Evolutionary conservation across 2,329 filamentous ascomycete genomes (phyloP).

Genomic region (Thielaviopsis punctulata): DNA sequence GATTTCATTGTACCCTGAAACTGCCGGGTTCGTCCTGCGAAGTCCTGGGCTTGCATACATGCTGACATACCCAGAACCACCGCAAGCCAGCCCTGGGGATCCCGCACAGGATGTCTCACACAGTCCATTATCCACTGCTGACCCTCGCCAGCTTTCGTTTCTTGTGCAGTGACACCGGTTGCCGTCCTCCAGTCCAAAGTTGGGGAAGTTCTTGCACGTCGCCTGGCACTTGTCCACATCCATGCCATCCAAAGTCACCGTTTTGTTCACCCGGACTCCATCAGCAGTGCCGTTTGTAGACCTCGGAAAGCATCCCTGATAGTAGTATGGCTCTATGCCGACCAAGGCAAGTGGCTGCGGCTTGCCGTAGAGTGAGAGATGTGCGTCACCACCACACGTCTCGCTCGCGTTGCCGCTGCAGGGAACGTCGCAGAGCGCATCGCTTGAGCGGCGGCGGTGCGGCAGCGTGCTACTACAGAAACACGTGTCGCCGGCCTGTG

Average conservation of each 20-base stretch:
- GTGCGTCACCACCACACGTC: neutral
- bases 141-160: constrained; percentile 3
- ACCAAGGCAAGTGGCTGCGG: neutral
- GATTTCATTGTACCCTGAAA: constrained; percentile 8
- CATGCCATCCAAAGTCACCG: neutral
- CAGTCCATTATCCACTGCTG: constrained; percentile 1
- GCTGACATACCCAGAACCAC: constrained; percentile 2
- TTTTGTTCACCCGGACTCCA: neutral
- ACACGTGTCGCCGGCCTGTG: constrained; percentile 1
- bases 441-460: neutral
- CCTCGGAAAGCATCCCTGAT: constrained; percentile 6
- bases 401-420: constrained; percentile 2
- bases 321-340: constrained; percentile 2
- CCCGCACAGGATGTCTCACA: constrained; percentile 7
- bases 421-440: neutral
- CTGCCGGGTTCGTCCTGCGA: neutral
- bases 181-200: constrained; percentile 5
- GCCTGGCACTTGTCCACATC: constrained; percentile 2
- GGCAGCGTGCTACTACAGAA: constrained; percentile 2
- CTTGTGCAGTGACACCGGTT: neutral
- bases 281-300: neutral
- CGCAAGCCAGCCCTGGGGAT: neutral
- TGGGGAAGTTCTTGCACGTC: constrained; percentile 1
- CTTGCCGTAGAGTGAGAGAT: constrained; percentile 4
- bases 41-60: constrained; percentile 3